Conservation (phyloP, 2,329 filamentous ascomycete genomes). For the Trichoderma sp. region DNA sequence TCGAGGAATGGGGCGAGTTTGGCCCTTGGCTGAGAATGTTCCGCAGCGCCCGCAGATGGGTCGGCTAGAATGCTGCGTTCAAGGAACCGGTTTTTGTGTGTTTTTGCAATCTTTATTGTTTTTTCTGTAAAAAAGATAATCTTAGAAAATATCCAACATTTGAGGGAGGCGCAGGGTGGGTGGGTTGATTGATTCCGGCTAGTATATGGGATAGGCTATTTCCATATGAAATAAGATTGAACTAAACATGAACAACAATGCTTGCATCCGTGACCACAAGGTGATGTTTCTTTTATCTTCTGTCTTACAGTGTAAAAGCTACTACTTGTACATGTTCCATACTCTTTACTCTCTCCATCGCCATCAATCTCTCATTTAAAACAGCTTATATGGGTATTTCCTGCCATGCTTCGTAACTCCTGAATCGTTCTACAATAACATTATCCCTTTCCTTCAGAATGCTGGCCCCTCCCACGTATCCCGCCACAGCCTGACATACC, state of each 20-base stretch:
- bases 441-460: slow-evolving; percentile 40
- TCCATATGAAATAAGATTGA: slow-evolving; percentile 4
- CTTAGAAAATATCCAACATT: slow-evolving; percentile 14
- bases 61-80: slow-evolving; percentile 52
- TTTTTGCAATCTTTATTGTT: not conserved
- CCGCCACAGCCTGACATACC: slow-evolving; percentile 76
- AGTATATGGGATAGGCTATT: not conserved
- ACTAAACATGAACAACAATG: not conserved
- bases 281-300: not conserved
- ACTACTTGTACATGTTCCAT: not conserved
- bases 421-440: not conserved
- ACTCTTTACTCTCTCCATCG: no score
- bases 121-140: not conserved
- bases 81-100: not conserved
- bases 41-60: slow-evolving; percentile 84
- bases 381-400: not conserved
- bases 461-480: slow-evolving; percentile 77
- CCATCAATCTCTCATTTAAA: not conserved
- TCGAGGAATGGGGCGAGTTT: slow-evolving; percentile 73
- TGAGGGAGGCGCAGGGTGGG: slow-evolving; percentile 12
- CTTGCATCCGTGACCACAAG: not conserved
- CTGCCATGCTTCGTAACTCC: not conserved
- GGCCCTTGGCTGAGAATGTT: slow-evolving; percentile 88
- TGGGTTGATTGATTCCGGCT: not conserved
- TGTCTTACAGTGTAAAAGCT: not conserved